Evolutionary conservation across 768 basidiomycete species (phyloP), one percentile per base, ranked within the genome.

Genomic region (Suillus tomentosus): DNA sequence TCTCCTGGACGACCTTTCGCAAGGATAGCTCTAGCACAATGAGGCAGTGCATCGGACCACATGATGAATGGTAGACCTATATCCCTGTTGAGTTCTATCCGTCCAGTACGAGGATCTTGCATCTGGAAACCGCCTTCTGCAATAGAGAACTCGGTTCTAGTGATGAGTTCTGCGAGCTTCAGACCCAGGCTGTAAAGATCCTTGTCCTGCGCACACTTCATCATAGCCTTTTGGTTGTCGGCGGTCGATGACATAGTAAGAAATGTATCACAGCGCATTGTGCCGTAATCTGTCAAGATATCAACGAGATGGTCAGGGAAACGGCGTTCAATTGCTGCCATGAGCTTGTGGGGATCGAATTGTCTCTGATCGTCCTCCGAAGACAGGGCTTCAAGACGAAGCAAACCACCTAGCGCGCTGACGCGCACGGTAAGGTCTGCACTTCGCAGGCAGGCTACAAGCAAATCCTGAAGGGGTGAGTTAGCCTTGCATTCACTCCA

Each of bases 121-220:
- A 74, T 67, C 67, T 85, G 78, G 72, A 84, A 89, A 27, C 70
- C 74, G 1, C 88, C 88, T n/a, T 89, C 82, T 6, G 78, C 71
- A 62, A 89, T 79, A 5, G 86, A 83, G 69, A 86, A 88, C 67
- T 90, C 88, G 9, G 86, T 87, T 53, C 78, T 75, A 11, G 83
- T 72, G 66, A 91, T 84, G 53, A 84, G 74, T 8, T 77, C 73
- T 1, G 82, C 81, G 31, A 87, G 75, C 45, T 76, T 78, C 43
- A 83, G 66, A 1, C 86, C 88, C 3, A 90, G 79, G 4, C 77
- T 64, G 67, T 82, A 81, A 5, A 89, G 67, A 68, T 90, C 80
- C 39, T 72, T 75, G 66, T 84, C 81, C 58, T 81, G 78, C 0
- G 78, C 78, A 64, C 74, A 80, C 15, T 74, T 62, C 75, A 86